These are phyloP conservation scores for Beauveria brongniartii DNA, from an alignment of 2,329 filamentous ascomycete genomes.

Conservation along the genomic window DNA sequence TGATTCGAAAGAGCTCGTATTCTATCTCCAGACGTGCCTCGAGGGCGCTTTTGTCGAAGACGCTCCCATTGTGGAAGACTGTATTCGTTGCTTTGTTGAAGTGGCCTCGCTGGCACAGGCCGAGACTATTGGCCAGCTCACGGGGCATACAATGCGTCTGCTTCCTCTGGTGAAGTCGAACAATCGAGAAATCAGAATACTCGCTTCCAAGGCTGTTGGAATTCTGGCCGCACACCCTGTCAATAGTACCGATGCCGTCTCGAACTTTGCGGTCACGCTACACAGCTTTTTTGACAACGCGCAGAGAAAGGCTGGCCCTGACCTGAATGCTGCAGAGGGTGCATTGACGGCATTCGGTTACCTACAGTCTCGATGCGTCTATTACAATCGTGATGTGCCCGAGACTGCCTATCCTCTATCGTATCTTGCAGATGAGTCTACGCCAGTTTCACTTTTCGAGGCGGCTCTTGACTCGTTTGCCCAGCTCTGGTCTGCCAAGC, in stretches of 20 bases:
- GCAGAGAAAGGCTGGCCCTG: conserved; percentile 33
- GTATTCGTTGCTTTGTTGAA: conserved; percentile 45
- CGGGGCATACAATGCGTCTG: conserved; percentile 42
- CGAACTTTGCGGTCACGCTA: conserved; percentile 24
- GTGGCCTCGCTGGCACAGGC: conserved; percentile 45
- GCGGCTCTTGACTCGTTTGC: conserved; percentile 36
- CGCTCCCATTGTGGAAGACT: conserved; percentile 35
- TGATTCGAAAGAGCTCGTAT: conserved; percentile 30
- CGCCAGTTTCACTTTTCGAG: conserved; percentile 31
- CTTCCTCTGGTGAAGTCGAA: conserved; percentile 60
- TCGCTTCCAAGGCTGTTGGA: conserved; percentile 64
- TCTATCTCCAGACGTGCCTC: conserved; percentile 47
- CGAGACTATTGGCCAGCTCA: conserved; percentile 40
- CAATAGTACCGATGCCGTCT: conserved; percentile 27
- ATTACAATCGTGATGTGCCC: conserved; percentile 29
- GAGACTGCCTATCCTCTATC: conserved; percentile 22
- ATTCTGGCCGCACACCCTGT: conserved; percentile 63
- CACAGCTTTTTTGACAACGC: conserved; percentile 35
- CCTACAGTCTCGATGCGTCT: conserved; percentile 34
- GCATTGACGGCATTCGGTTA: conserved; percentile 37
- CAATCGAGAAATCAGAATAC: conserved; percentile 56
- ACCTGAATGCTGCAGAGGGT: conserved; percentile 39
- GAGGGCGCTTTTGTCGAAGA: conserved; percentile 44
- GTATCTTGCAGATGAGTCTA: conserved; percentile 24
- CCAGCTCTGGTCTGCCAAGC: conserved; percentile 38